phyloP scores from a whole-genome alignment of 2,329 filamentous ascomycete genomes.

The Fusarium pilosicola region DNA sequence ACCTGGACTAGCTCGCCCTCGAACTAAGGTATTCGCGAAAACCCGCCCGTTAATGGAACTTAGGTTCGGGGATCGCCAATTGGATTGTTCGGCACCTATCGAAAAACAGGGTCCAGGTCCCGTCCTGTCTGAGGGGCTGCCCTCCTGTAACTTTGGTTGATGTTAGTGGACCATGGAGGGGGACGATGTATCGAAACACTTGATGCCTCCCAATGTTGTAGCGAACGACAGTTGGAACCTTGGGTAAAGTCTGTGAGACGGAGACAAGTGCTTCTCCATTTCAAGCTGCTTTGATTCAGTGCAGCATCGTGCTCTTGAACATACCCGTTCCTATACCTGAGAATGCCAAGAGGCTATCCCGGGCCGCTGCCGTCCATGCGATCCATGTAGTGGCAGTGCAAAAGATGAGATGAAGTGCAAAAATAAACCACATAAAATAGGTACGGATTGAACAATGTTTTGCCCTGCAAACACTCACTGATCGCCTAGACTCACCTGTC shows the following conservation, averaged over 20 bases:
- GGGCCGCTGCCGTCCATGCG: slow-evolving; percentile 25
- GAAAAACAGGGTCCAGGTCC: slow-evolving; percentile 5
- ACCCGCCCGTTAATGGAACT: slow-evolving; percentile 7
- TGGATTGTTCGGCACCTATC: slow-evolving; percentile 1
- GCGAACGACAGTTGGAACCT: background rate
- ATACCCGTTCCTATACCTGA: background rate
- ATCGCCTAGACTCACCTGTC: background rate
- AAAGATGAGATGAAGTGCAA: slow-evolving; percentile 8
- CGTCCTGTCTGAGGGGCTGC: background rate
- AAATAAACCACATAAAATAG: background rate
- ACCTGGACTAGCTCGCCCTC: slow-evolving; percentile 15
- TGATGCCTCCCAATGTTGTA: background rate
- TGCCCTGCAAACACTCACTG: background rate
- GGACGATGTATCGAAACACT: background rate
- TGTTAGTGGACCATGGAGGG: background rate
- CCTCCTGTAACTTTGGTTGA: slow-evolving; percentile 18
- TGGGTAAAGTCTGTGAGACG: background rate
- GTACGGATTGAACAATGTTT: background rate
- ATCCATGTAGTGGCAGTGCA: slow-evolving; percentile 32
- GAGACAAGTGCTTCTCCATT: background rate
- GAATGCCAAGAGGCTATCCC: slow-evolving; percentile 26
- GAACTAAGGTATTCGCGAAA: background rate
- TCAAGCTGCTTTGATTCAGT: background rate
- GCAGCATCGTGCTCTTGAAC: background rate
- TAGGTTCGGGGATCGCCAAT: slow-evolving; percentile 15